These are phyloP conservation scores for Diplogelasinospora grovesii DNA, from an alignment of 495 filamentous ascomycete species.

Conservation along the genomic window DNA sequence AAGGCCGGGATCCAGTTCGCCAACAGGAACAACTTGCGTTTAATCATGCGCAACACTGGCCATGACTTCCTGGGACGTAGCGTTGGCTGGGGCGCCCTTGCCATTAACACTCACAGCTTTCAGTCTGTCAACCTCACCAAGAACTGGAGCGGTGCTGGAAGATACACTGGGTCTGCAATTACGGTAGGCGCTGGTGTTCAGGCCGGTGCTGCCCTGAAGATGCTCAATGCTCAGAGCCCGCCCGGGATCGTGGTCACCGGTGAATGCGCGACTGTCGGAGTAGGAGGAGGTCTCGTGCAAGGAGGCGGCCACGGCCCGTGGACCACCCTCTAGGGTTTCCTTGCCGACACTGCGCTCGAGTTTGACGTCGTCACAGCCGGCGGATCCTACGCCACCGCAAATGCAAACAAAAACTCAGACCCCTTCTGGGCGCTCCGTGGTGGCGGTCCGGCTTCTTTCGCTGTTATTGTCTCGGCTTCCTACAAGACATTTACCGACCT, in stretches of 20 bases:
- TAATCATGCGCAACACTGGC: slow-evolving; percentile 62
- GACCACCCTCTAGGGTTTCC: slow-evolving; percentile 45
- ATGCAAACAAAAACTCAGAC: slow-evolving; percentile 44
- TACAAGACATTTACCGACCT: slow-evolving; percentile 43
- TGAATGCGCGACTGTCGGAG: slow-evolving; percentile 39
- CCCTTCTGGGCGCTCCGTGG: slow-evolving; percentile 62
- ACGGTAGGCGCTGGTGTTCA: slow-evolving; percentile 46
- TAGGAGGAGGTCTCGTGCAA: slow-evolving; percentile 48
- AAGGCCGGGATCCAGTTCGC: slow-evolving; percentile 49
- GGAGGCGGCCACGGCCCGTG: slow-evolving; percentile 54
- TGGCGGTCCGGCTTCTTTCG: slow-evolving; percentile 53
- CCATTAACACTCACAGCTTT: slow-evolving; percentile 59
- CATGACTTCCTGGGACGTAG: slow-evolving; percentile 54
- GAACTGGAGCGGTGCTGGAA: slow-evolving; percentile 25
- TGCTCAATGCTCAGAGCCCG: slow-evolving; percentile 33
- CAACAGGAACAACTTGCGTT: slow-evolving; percentile 47
- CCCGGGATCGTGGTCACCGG: slow-evolving; percentile 46
- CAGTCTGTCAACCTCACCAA: slow-evolving; percentile 41
- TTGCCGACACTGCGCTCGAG: slow-evolving; percentile 48
- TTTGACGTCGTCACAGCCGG: slow-evolving; percentile 53
- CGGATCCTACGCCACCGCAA: slow-evolving; percentile 46
- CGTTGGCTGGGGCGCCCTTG: slow-evolving; percentile 51
- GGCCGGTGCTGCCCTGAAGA: slow-evolving; percentile 35
- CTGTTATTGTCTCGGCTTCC: slow-evolving; percentile 46
- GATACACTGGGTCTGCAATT: slow-evolving; percentile 39